These are phyloP conservation scores for Gorgonomyces haynaldii DNA, from an alignment of 192 early-diverging fungal genomes.

Conservation along the genomic window DNA sequence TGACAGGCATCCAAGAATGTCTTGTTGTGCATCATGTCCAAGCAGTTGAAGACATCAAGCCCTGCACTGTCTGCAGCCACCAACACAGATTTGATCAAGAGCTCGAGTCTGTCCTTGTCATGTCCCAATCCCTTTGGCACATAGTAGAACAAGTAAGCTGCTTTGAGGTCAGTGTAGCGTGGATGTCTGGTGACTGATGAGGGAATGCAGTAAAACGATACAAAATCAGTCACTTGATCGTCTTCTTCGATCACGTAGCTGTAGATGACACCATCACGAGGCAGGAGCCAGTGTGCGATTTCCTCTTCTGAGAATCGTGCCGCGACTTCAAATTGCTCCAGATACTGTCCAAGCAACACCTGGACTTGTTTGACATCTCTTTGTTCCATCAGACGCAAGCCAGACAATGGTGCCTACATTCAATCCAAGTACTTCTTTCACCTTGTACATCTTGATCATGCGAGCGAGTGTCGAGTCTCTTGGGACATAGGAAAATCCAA, in stretches of 20 bases:
- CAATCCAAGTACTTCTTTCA: constrained; percentile 33
- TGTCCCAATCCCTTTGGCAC: constrained; percentile 33
- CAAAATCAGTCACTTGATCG: constrained; percentile 69
- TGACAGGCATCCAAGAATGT: constrained; percentile 69
- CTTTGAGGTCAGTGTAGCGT: constrained; percentile 60
- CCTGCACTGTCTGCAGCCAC: constrained; percentile 23
- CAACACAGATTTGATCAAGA: constrained; percentile 69
- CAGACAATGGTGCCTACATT: constrained; percentile 29
- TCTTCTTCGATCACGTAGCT: constrained; percentile 73
- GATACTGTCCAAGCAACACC: constrained; percentile 62
- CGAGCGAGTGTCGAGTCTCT: constrained; percentile 60
- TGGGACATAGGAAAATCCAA: constrained; percentile 76
- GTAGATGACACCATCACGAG: constrained; percentile 74
- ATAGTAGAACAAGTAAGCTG: constrained; percentile 96
- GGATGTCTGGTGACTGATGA: constrained; percentile 74
- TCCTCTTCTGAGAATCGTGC: constrained; percentile 76
- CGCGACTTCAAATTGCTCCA: constrained; percentile 48
- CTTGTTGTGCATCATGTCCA: constrained; percentile 85
- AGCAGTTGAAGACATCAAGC: constrained; percentile 93
- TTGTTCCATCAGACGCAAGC: constrained; percentile 67
- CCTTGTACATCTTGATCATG: constrained; percentile 58
- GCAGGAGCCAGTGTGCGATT: constrained; percentile 82
- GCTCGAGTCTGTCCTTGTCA: constrained; percentile 39
- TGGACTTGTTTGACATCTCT: constrained; percentile 66
- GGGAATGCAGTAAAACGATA: constrained; percentile 93